Evolutionary conservation across 495 filamentous ascomycete species (phyloP), one percentile per base, ranked within the genome.

Genomic region (Talaromyces borbonicus): DNA sequence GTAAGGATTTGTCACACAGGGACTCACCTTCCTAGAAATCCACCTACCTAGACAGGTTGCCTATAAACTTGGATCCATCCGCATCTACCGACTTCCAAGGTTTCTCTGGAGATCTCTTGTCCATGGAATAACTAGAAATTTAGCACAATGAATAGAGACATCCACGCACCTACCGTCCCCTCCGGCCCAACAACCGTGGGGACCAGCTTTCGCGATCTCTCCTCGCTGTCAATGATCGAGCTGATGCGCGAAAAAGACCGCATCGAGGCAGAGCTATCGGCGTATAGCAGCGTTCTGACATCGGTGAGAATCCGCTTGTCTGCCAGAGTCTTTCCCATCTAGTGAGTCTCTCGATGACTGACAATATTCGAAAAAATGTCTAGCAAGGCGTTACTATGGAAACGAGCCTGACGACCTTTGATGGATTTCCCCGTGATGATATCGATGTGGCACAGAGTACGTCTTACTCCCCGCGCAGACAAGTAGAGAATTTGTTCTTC

Each of bases 341-440:
- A 3, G n/a, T 22, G 12, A 6, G 3, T 49, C 19, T 7, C 16
- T 36, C 24, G 5, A 27, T 22, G 8, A 32, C 15, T 39, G 7
- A 26, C 35, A 8, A 41, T 4, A 27, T 33, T 44, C 30, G 22
- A n/a, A n/a, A n/a, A n/a, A n/a, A n/a, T 23, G 8, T 15, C 19
- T 42, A 95, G 92, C 92, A 97, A 63, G 80, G 81, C 31, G 92
- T 95, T 35, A 83, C 82, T 49, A 97, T 99, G 93, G 84, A 80
- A 59, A 95, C 93, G 2, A 70, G 75, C 33, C 71, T 99, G 38
- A 85, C 85, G 3, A 96, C 93, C 2, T 79, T 82, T 45, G 93
- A 99, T 65, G 93, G 90, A 40, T 99, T 84, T 60, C 93, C 93
- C 25, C 77, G 93, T 54, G 80, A 82, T 51, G 93, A 99, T 61